Evolutionary conservation across 148 eudicot species (phyloP), one percentile per base, ranked within the genome.

Genomic region (Euryodendron excelsum): DNA sequence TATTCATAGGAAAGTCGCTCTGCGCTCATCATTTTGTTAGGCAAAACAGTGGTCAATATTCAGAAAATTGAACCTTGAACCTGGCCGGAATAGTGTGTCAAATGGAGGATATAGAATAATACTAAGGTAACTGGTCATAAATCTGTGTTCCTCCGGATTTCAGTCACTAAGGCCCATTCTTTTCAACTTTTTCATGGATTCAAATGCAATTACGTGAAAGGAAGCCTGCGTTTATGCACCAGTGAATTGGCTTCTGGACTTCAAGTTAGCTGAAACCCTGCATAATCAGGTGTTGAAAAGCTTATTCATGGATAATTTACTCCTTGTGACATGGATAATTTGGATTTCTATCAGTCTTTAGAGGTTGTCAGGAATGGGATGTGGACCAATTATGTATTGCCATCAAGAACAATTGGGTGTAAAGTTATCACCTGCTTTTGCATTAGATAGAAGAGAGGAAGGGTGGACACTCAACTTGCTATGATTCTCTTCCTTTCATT

Each of bases 401-500:
- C 18, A 17, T 63, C 68, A 30, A 15, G 41, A 15, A 64, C 68
- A 64, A 5, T 31, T 8, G 21, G 23, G 6, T 20, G 5, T 15
- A 63, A 63, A 63, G 68, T 63, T 33, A 10, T 18, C 68, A 63
- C 41, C 0, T 14, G 41, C 41, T 63, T 63, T 55, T 41, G 45
- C 9, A 41, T 41, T 34, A 36, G n/a, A 41, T 20, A 17, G 31
- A 11, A 10, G 41, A 9, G 23, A 63, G n/a, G n/a, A n/a, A n/a
- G n/a, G n/a, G n/a, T 36, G 47, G 45, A 23, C 45, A 34, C 69
- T 65, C 69, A 65, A 65, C 25, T 65, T 65, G 69, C n/a, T 36
- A 65, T 20, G 37, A 69, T 70, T 70, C 73, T 70, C 55, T 47
- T 25, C 30, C 18, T 17, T 1, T 70, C 56, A 70, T 70, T 27